Evolutionary conservation across 2,329 filamentous ascomycete species (phyloP).

Genomic region (Onygena corvina): DNA sequence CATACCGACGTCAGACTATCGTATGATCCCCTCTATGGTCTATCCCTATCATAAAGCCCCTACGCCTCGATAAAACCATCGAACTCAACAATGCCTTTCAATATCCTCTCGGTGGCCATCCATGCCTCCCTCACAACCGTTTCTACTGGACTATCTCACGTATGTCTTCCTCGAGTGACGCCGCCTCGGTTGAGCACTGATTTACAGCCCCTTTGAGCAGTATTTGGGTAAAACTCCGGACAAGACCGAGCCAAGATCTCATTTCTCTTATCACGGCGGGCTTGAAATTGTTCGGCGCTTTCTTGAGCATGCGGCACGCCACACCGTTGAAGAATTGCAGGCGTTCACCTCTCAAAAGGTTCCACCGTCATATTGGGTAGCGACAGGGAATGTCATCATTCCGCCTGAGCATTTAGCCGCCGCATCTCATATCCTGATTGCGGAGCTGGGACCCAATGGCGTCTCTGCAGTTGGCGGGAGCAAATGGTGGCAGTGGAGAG

Average conservation of each 20-base stretch:
- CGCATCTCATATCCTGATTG: constrained; percentile 55
- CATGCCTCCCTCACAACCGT: constrained; percentile 82
- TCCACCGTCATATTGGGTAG: constrained; percentile 78
- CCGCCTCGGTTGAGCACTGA: constrained; percentile 12
- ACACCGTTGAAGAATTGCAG: constrained; percentile 87
- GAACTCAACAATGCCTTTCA: constrained; percentile 47
- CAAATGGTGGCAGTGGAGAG: constrained; percentile 82
- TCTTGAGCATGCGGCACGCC: constrained; percentile 68
- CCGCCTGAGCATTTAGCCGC: constrained; percentile 50
- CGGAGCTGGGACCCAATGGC: constrained; percentile 67
- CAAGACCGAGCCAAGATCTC: constrained; percentile 69
- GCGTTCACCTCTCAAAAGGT: constrained; percentile 87
- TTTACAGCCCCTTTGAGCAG: constrained; percentile 33
- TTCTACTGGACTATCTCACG: constrained; percentile 71
- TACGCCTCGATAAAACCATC: background rate
- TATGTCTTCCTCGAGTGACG: constrained; percentile 4
- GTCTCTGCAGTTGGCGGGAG: constrained; percentile 64
- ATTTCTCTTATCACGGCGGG: constrained; percentile 89
- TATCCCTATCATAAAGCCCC: background rate
- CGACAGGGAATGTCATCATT: constrained; percentile 58
- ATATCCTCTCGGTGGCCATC: constrained; percentile 67
- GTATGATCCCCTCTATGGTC: background rate
- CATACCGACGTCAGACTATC: background rate
- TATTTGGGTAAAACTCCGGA: constrained; percentile 69
- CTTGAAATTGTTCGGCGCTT: constrained; percentile 79